A percentile compares a stretch with the other conserved stretches of the same genome.
Conservation (phyloP, 805 yeast species). For the Limtongozyma cylindracea region DNA sequence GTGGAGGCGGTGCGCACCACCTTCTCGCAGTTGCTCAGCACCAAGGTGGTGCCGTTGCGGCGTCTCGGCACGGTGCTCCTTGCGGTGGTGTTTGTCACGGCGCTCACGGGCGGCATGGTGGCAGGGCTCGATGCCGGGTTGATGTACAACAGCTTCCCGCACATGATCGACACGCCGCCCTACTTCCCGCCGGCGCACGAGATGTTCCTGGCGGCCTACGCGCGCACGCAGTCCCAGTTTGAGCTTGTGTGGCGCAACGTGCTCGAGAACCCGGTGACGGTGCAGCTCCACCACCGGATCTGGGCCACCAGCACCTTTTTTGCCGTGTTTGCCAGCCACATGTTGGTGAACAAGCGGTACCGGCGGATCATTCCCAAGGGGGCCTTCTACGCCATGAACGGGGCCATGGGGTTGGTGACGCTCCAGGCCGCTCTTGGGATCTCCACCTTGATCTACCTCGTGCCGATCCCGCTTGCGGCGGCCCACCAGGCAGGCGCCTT, state of each 20-base stretch:
- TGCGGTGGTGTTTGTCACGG: constrained; percentile 59
- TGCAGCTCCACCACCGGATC: constrained; percentile 74
- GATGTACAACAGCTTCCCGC: constrained; percentile 89
- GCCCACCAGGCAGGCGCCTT: constrained; percentile 95
- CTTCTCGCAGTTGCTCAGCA: constrained; percentile 33
- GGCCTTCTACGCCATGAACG: constrained; percentile 28
- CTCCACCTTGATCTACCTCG: constrained; percentile 60
- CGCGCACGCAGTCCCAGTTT: constrained; percentile 38
- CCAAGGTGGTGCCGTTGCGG: constrained; percentile 32
- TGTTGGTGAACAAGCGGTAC: constrained; percentile 36
- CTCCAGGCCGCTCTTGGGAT: constrained; percentile 77
- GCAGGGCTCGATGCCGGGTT: constrained; percentile 97
- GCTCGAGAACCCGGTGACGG: constrained; percentile 89
- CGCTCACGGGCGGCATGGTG: constrained; percentile 94
- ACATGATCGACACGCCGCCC: constrained; percentile 63
- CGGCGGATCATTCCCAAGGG: constrained; percentile 29
- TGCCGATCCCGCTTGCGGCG: constrained; percentile 84
- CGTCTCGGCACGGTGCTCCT: constrained; percentile 27
- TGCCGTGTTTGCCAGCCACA: constrained; percentile 41
- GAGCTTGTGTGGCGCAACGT: constrained; percentile 82
- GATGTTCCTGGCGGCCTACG: constrained; percentile 46
- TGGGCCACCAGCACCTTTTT: constrained; percentile 65
- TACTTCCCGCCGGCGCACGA: constrained; percentile 48
- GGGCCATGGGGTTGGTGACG: constrained; percentile 62
- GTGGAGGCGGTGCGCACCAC: constrained; percentile 21